Percentiles rank a stretch among this genome's conserved stretches.
phyloP scores from a whole-genome alignment of 139 green algal species.

The Picochlorum costavermella region DNA sequence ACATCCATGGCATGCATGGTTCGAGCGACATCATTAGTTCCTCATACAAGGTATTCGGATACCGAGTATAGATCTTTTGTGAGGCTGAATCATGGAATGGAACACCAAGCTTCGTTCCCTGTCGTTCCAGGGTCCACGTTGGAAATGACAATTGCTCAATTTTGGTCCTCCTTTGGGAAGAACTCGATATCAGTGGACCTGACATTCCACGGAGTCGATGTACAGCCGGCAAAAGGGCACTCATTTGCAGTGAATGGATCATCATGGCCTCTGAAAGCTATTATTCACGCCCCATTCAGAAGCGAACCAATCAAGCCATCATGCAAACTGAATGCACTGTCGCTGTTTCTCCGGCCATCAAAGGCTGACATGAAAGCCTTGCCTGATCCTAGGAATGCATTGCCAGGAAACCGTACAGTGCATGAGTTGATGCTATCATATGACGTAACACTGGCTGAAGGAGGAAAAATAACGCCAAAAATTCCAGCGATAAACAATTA shows the following conservation, averaged over 20 bases:
- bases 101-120: constrained; percentile 13
- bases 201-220: constrained; percentile 64
- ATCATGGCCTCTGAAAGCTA: constrained; percentile 22
- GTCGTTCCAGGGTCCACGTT: constrained; percentile 53
- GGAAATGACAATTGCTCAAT: constrained; percentile 76
- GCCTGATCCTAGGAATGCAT: constrained; percentile 34
- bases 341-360: constrained; percentile 43
- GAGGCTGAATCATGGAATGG: constrained; percentile 10
- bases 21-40: constrained; percentile 48
- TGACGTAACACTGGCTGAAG: constrained; percentile 64
- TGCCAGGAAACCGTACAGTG: constrained; percentile 50
- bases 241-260: constrained; percentile 25
- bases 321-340: constrained; percentile 47
- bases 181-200: constrained; percentile 46
- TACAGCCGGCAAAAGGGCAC: neutral
- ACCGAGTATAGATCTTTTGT: constrained; percentile 41
- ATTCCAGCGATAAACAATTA: constrained; percentile 62
- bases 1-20: constrained; percentile 43
- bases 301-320: constrained; percentile 49
- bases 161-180: constrained; percentile 54
- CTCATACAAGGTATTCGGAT: constrained; percentile 49
- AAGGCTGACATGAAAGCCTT: constrained; percentile 37
- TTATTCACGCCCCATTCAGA: constrained; percentile 37
- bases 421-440: constrained; percentile 76
- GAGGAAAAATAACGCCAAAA: constrained; percentile 53